These are phyloP conservation scores for Coemansia sp. DNA, from an alignment of 192 early-diverging fungal genomes.

Conservation along the genomic window DNA sequence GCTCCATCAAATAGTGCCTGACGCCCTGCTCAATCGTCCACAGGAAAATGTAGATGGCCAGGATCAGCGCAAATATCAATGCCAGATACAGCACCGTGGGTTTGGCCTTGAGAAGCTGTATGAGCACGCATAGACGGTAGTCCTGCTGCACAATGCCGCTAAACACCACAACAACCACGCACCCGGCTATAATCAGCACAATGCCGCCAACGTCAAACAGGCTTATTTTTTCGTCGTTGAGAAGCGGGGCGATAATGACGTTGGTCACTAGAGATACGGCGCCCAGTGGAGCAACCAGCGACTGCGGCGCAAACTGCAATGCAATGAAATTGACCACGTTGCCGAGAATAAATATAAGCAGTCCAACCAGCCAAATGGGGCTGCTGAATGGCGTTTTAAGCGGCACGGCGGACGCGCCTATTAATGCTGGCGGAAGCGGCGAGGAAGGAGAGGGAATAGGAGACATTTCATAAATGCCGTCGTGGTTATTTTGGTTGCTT, in stretches of 20 bases:
- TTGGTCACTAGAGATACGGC: slow-evolving; percentile 76
- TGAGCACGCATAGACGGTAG: slow-evolving; percentile 67
- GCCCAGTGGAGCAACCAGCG: slow-evolving; percentile 72
- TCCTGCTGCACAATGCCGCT: slow-evolving; percentile 59
- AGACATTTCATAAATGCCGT: neutral
- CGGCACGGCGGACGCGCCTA: neutral
- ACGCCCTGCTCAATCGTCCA: slow-evolving; percentile 53
- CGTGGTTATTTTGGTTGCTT: no score
- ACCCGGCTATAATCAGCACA: slow-evolving; percentile 69
- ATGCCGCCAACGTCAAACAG: slow-evolving; percentile 67
- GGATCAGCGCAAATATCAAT: slow-evolving; percentile 54
- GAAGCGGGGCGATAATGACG: slow-evolving; percentile 69
- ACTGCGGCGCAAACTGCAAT: slow-evolving; percentile 77
- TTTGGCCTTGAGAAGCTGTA: slow-evolving; percentile 60
- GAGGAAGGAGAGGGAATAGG: neutral
- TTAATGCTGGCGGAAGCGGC: neutral
- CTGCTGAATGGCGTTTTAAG: slow-evolving; percentile 26
- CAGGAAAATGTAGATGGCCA: slow-evolving; percentile 59
- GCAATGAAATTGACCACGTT: slow-evolving; percentile 71
- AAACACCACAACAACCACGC: slow-evolving; percentile 67
- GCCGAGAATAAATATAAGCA: slow-evolving; percentile 67
- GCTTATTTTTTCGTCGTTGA: slow-evolving; percentile 68
- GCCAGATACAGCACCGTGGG: slow-evolving; percentile 65
- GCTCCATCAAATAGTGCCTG: slow-evolving; percentile 15
- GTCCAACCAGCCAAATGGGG: slow-evolving; percentile 59